Evolutionary conservation across 2,329 filamentous ascomycete genomes (phyloP).

Genomic region (Chrysosporium keratinophilum): DNA sequence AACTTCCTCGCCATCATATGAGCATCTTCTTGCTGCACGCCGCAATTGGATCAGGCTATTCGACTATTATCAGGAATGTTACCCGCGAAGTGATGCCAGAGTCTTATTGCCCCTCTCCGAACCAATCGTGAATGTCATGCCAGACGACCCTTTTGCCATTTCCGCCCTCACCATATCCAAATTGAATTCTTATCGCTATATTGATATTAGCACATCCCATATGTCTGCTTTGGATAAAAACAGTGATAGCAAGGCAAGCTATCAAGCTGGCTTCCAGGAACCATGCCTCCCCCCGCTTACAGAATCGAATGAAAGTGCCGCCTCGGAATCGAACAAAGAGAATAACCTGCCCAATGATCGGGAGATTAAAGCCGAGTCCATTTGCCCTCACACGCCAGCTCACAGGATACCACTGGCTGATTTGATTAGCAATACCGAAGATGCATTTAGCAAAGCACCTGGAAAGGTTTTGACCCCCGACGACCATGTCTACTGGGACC

Average conservation of each 20-base stretch:
- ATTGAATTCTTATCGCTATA: slow-evolving; percentile 29
- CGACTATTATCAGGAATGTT: too few species aligned
- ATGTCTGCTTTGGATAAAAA: slow-evolving; percentile 2
- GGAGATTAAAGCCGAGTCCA: slow-evolving; percentile 25
- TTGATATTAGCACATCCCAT: background rate
- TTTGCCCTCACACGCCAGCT: slow-evolving; percentile 48
- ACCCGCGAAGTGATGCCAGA: too few species aligned
- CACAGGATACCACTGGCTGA: slow-evolving; percentile 51
- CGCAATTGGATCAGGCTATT: too few species aligned
- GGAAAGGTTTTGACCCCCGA: slow-evolving; percentile 46
- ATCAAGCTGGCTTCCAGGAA: background rate
- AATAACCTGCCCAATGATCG: slow-evolving; percentile 5
- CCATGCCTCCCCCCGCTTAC: background rate
- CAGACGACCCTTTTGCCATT: slow-evolving; percentile 10
- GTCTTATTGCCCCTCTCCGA: too few species aligned
- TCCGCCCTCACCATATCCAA: slow-evolving; percentile 28
- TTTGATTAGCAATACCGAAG: slow-evolving; percentile 51
- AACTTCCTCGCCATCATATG: too few species aligned
- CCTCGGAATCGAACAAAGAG: slow-evolving; percentile 6
- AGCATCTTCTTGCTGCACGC: too few species aligned
- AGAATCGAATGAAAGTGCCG: background rate
- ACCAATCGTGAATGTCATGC: background rate
- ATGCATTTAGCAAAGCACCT: slow-evolving; percentile 39
- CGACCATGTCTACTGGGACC: slow-evolving; percentile 52
- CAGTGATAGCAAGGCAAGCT: background rate